Evolutionary conservation across 768 basidiomycete genomes (phyloP).

Genomic region (Trametopsis cervina): DNA sequence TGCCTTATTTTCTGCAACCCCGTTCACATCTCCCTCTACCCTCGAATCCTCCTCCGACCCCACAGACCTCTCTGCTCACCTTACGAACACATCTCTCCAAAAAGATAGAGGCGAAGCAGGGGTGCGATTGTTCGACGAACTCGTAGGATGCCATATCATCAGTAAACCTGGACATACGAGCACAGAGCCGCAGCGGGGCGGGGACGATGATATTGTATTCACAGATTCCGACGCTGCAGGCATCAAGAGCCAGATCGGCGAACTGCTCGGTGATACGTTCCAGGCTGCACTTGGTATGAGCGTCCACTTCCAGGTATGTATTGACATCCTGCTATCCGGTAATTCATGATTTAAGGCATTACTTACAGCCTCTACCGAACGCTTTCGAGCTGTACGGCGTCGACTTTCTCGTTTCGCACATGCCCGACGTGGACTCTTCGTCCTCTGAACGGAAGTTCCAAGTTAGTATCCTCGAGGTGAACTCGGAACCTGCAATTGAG

Average conservation of each 20-base stretch:
- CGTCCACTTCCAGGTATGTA: constrained; percentile 73
- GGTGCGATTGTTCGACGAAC: constrained; percentile 76
- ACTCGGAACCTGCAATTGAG: constrained; percentile 94
- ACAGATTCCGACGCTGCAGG: constrained; percentile 30
- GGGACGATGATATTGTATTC: neutral
- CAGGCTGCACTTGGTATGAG: constrained; percentile 79
- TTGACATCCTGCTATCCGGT: neutral
- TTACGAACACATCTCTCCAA: constrained; percentile 93
- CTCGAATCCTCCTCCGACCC: constrained; percentile 20
- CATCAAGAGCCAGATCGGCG: constrained; percentile 58
- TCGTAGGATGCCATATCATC: constrained; percentile 58
- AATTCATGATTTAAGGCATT: no score
- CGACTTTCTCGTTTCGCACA: constrained; percentile 76
- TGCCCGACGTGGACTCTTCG: constrained; percentile 14
- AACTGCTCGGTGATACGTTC: constrained; percentile 73
- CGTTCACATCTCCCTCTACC: constrained; percentile 48
- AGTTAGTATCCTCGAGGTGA: constrained; percentile 82
- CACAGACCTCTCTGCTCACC: constrained; percentile 62
- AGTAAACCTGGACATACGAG: constrained; percentile 25
- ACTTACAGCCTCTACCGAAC: constrained; percentile 70
- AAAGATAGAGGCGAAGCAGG: constrained; percentile 53
- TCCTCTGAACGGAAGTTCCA: constrained; percentile 29
- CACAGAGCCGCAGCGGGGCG: constrained; percentile 2
- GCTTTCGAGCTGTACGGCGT: constrained; percentile 93
- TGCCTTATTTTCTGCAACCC: constrained; percentile 77